These are phyloP conservation scores for Epichloe amarillans DNA, from an alignment of 2,329 filamentous ascomycete species.

Conservation along the genomic window DNA sequence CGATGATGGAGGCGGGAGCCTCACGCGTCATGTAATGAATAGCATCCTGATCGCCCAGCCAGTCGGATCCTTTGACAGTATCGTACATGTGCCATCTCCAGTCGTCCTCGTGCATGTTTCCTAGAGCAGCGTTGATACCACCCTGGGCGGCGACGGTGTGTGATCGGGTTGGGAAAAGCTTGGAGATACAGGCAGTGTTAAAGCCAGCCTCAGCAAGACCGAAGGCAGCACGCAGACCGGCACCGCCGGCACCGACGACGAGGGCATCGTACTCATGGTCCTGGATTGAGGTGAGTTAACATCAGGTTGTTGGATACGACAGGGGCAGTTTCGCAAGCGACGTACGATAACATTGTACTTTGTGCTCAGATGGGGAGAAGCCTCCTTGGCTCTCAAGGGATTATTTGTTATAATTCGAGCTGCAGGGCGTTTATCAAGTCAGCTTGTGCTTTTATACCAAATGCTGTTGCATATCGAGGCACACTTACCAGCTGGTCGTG, in stretches of 20 bases:
- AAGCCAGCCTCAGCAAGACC: constrained; percentile 79
- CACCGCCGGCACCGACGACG: constrained; percentile 75
- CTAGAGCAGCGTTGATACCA: constrained; percentile 77
- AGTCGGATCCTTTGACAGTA: constrained; percentile 94
- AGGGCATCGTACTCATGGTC: constrained; percentile 98
- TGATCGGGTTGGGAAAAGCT: constrained; percentile 75
- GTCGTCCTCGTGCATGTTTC: constrained; percentile 96
- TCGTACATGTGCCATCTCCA: constrained; percentile 99
- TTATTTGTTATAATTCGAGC: constrained; percentile 77
- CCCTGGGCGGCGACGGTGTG: constrained; percentile 75
- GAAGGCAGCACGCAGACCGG: constrained; percentile 71
- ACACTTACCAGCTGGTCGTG: constrained; percentile 59
- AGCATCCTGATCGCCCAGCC: constrained; percentile 92
- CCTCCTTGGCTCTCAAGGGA: constrained; percentile 85
- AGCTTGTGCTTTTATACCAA: background rate
- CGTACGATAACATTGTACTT: constrained; percentile 91
- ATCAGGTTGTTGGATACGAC: background rate
- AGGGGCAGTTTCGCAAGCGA: constrained; percentile 9
- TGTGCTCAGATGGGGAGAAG: constrained; percentile 69
- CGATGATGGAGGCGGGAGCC: constrained; percentile 79
- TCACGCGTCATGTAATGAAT: constrained; percentile 99
- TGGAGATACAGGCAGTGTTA: constrained; percentile 79
- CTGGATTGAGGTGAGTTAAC: constrained; percentile 25
- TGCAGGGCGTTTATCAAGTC: constrained; percentile 18
- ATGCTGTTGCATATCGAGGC: background rate